Evolutionary conservation across 1,139 yeast genomes (phyloP).

Genomic region (Taiozyma onychis): DNA sequence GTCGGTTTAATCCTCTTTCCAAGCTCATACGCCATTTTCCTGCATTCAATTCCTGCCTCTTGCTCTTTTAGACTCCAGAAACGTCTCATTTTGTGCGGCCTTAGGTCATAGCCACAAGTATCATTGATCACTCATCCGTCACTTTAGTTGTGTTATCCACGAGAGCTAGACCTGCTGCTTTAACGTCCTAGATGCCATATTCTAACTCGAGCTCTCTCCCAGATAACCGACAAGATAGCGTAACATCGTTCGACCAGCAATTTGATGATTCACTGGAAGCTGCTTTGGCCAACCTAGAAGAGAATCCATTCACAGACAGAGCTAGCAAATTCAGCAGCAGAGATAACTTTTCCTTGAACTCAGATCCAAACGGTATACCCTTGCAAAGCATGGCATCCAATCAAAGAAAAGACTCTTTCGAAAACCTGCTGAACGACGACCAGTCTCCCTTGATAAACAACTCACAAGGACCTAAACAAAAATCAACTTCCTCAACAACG

Average conservation of each 20-base stretch:
- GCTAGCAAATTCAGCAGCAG: conserved; percentile 12
- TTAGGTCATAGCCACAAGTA: background rate
- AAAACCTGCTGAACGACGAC: conserved; percentile 23
- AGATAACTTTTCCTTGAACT: conserved; percentile 3
- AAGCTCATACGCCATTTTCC: background rate
- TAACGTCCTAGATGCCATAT: background rate
- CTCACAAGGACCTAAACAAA: conserved; percentile 1
- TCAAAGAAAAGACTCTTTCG: conserved; percentile 22
- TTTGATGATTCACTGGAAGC: conserved; percentile 35
- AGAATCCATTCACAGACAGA: conserved; percentile 22
- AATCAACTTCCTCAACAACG: conserved; percentile 4
- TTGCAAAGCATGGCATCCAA: conserved; percentile 18
- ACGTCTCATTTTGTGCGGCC: background rate
- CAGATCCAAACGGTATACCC: conserved; percentile 16
- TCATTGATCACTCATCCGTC: conserved; percentile 3
- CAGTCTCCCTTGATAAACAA: conserved; percentile 18
- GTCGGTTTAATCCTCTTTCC: background rate
- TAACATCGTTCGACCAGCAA: conserved; percentile 30
- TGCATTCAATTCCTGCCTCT: background rate
- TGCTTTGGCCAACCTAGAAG: conserved; percentile 31
- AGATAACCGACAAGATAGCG: conserved; percentile 25
- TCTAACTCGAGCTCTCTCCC: conserved; percentile 14
- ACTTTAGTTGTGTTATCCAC: background rate
- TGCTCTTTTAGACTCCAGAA: background rate
- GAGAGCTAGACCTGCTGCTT: background rate